Evolutionary conservation across 805 yeast species (phyloP), one percentile per base, ranked within the genome.

Genomic region (Metschnikowia matae): DNA sequence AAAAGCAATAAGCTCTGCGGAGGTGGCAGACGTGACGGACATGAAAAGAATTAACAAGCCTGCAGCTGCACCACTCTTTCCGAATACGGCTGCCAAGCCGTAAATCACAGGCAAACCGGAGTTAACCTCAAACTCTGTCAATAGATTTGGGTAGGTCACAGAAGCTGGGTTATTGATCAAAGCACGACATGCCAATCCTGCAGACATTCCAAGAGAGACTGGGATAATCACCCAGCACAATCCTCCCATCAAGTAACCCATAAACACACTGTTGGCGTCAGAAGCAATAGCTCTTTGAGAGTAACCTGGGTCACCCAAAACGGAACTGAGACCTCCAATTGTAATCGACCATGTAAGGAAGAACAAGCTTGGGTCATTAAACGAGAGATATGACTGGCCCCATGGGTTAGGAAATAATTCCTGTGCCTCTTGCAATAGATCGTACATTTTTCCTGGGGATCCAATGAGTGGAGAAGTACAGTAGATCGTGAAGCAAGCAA

Each of bases 201-300:
- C 54, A 21, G 50, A 48, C 33, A 50, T 48, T 49, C 63, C 52
- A 39, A 73, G 53, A 0, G 70, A 64, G 52, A 63, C 69, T 6
- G 80, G 79, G 35, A 76, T 64, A 0, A 76, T 71, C 47, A 70
- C 69, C 77, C 79, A 75, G 41, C 75, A 68, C 7, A 74, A 20
- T 1, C 76, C 75, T n/a, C 79, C 79, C n/a, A 73, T 53, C n/a
- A 71, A 56, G 54, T 75, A 75, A 3, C 78, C 77, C 2, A 65
- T 63, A n/a, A 74, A 66, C 2, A 75, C 74, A 6, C 71, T 59
- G 2, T 66, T 67, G 6, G 75, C 70, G 41, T 70, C 57, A 11
- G 77, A 71, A 17, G 80, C 77, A 55, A 75, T 71, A 3, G 80
- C 77, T 57, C 73, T 69, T 53, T 73, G 75, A 15, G 57, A 54